A percentile compares a stretch with the other conserved stretches of the same genome.
Evolutionary conservation across 1,139 yeast species (phyloP).

Genomic region (Insectozyma bohioensis): DNA sequence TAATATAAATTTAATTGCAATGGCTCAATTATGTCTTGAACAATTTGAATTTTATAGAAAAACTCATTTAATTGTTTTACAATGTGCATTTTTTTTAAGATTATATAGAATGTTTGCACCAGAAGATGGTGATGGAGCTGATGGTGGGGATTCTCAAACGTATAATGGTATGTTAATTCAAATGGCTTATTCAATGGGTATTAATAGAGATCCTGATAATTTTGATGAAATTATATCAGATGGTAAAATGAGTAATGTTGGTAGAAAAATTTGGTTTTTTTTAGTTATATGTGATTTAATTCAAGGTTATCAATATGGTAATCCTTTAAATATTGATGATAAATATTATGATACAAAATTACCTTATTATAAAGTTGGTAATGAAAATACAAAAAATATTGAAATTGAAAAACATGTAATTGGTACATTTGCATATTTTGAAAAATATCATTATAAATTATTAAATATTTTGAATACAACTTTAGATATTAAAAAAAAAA

Average conservation of each 20-base stretch:
- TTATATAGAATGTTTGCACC: constrained; percentile 45
- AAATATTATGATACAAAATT: constrained; percentile 27
- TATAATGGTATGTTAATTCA: constrained; percentile 40
- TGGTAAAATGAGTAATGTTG: constrained; percentile 33
- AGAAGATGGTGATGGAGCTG: constrained; percentile 52
- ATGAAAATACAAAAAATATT: constrained; percentile 30
- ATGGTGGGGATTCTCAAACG: constrained; percentile 44
- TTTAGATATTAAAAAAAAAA: constrained; percentile 21
- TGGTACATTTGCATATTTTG: constrained; percentile 24
- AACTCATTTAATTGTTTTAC: constrained; percentile 50
- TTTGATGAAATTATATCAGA: constrained; percentile 19
- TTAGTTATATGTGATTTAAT: constrained; percentile 30
- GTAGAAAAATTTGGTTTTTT: constrained; percentile 57
- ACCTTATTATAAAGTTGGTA: constrained; percentile 26
- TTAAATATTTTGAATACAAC: constrained; percentile 23
- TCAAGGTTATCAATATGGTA: constrained; percentile 31
- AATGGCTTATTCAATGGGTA: constrained; percentile 46
- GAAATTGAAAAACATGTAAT: constrained; percentile 30
- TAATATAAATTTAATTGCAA: constrained; percentile 40
- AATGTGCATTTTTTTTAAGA: constrained; percentile 41
- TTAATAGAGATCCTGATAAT: constrained; percentile 39
- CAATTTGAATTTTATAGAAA: constrained; percentile 50
- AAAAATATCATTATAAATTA: constrained; percentile 22
- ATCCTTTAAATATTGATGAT: constrained; percentile 23
- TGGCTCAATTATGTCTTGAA: constrained; percentile 55